A percentile compares a stretch with the other conserved stretches of the same genome.
These are phyloP conservation scores for Steccherinum ochraceum DNA, from an alignment of 768 basidiomycete genomes.

Conservation along the genomic window DNA sequence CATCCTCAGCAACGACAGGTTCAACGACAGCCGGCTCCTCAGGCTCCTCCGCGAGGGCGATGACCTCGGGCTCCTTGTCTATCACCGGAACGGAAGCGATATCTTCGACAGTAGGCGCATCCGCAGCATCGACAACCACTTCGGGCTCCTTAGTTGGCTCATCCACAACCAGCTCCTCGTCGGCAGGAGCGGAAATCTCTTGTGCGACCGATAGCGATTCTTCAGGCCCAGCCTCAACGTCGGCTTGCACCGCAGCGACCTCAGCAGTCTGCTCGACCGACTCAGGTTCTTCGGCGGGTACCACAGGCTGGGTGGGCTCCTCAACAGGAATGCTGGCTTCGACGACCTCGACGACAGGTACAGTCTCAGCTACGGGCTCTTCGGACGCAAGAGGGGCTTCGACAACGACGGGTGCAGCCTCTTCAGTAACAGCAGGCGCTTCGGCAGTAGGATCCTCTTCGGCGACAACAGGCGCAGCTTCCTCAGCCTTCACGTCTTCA, in stretches of 20 bases:
- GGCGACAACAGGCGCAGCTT: background rate
- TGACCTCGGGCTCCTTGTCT: background rate
- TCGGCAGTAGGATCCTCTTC: background rate
- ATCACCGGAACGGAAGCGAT: background rate
- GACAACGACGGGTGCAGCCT: background rate
- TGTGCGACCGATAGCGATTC: no score
- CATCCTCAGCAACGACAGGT: background rate
- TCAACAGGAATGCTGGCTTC: background rate
- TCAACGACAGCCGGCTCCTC: constrained; percentile 2
- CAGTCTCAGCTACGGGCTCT: background rate
- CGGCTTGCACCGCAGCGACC: background rate
- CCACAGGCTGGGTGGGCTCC: background rate
- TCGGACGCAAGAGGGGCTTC: background rate
- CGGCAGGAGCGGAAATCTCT: no score
- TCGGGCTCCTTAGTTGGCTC: background rate
- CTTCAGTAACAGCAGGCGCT: background rate
- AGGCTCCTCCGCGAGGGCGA: background rate
- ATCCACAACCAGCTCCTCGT: background rate
- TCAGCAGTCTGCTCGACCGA: background rate
- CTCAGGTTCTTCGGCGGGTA: background rate
- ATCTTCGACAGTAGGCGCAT: background rate
- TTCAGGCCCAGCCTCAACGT: no score
- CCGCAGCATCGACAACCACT: background rate
- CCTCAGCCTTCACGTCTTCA: no score
- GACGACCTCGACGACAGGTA: background rate